Evolutionary conservation across 2,329 filamentous ascomycete species (phyloP).

Genomic region (Aspergillus texensis): DNA sequence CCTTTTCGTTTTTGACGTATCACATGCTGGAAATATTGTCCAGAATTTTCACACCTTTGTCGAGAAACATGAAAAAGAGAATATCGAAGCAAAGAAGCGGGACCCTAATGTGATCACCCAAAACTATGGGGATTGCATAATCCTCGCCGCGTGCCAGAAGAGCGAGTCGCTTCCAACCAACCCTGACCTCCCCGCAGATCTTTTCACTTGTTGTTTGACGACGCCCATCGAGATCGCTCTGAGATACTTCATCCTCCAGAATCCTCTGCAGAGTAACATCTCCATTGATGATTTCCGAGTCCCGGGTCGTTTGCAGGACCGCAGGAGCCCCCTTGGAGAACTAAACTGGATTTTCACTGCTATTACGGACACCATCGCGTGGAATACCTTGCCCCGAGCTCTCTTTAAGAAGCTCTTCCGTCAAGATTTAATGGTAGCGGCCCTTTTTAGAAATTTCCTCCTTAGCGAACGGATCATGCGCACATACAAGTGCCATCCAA

Average conservation of each 20-base stretch:
- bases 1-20: slow-evolving; percentile 97
- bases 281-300: slow-evolving; percentile 83
- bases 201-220: slow-evolving; percentile 94
- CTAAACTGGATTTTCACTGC: slow-evolving; percentile 99
- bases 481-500: slow-evolving; percentile 91
- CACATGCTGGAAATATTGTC: slow-evolving; percentile 92
- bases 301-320: slow-evolving; percentile 87
- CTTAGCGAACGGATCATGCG: slow-evolving; percentile 95
- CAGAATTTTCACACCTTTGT: slow-evolving; percentile 93
- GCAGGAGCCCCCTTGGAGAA: slow-evolving; percentile 90
- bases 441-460: slow-evolving; percentile 93
- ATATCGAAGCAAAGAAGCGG: slow-evolving; percentile 71
- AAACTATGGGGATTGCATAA: slow-evolving; percentile 82
- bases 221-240: slow-evolving; percentile 97
- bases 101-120: slow-evolving; percentile 69
- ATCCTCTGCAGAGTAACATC: slow-evolving; percentile 69
- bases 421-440: slow-evolving; percentile 98
- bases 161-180: slow-evolving; percentile 95
- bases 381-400: slow-evolving; percentile 88
- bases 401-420: slow-evolving; percentile 96
- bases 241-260: slow-evolving; percentile 94
- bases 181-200: slow-evolving; percentile 85
- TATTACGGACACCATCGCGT: slow-evolving; percentile 97
- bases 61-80: slow-evolving; percentile 91
- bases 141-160: slow-evolving; percentile 86